These are phyloP conservation scores for Hygrophorus russula DNA, from an alignment of 768 basidiomycete genomes.

Conservation along the genomic window DNA sequence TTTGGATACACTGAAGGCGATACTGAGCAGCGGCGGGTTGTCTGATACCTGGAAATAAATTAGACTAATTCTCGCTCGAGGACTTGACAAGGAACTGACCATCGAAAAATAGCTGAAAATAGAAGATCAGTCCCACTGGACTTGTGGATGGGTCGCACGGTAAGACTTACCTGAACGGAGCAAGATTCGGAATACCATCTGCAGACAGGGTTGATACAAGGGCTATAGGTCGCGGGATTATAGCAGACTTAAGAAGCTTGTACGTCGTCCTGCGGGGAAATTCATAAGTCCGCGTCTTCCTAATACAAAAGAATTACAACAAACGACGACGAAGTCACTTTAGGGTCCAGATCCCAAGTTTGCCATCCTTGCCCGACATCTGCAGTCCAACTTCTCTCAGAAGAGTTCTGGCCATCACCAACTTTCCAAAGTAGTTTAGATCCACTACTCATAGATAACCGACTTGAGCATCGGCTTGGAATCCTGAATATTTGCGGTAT, in stretches of 20 bases:
- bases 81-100: no score
- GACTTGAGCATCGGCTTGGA: no score
- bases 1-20: slow-evolving; percentile 41
- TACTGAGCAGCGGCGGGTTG: slow-evolving; percentile 54
- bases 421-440: not conserved
- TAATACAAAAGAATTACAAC: not conserved
- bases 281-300: not conserved
- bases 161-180: slow-evolving; percentile 46
- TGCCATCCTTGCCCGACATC: not conserved
- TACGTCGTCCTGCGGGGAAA: slow-evolving; percentile 26
- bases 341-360: slow-evolving; percentile 25
- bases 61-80: not conserved
- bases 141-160: not conserved
- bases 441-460: no score
- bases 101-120: no score
- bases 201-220: slow-evolving; percentile 50
- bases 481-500: no score
- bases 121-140: no score
- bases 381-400: slow-evolving; percentile 12
- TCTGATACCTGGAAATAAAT: slow-evolving; percentile 34
- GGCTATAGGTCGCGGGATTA: slow-evolving; percentile 58
- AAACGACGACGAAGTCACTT: slow-evolving; percentile 18
- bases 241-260: slow-evolving; percentile 41
- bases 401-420: not conserved
- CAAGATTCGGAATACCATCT: slow-evolving; percentile 45